Conservation (phyloP, 2,329 filamentous ascomycete species). For the Cadophora sp. region DNA sequence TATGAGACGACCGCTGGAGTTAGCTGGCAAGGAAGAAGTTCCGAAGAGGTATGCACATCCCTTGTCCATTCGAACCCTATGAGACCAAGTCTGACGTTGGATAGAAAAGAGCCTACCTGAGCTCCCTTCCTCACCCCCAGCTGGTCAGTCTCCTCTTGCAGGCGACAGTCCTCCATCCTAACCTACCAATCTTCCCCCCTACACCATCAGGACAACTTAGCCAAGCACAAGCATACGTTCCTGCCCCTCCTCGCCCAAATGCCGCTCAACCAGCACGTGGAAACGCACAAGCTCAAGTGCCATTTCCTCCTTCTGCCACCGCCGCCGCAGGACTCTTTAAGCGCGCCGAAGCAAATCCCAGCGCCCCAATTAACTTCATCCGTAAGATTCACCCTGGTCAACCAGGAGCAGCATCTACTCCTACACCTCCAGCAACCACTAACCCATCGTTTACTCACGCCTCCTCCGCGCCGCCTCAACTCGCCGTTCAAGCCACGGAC, state of each 20-base stretch:
- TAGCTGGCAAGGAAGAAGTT: conserved; percentile 44
- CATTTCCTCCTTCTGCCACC: conserved; percentile 44
- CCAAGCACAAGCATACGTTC: conserved; percentile 28
- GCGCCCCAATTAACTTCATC: conserved; percentile 49
- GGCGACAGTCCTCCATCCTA: conserved; percentile 65
- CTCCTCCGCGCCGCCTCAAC: conserved; percentile 36
- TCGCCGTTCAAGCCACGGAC: conserved; percentile 34
- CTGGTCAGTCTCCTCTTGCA: conserved; percentile 71
- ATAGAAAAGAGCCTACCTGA: conserved; percentile 69
- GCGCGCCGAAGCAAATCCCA: conserved; percentile 47
- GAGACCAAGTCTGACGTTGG: conserved; percentile 29
- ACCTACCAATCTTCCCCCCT: conserved; percentile 67
- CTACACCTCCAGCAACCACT: conserved; percentile 61
- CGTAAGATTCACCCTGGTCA: conserved; percentile 44
- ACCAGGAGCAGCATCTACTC: conserved; percentile 52
- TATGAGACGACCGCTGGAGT: conserved; percentile 38
- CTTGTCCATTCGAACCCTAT: background rate
- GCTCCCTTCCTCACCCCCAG: conserved; percentile 62
- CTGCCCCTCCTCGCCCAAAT: conserved; percentile 21
- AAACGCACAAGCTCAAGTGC: conserved; percentile 37
- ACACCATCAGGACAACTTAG: conserved; percentile 23
- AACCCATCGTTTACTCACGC: conserved; percentile 30
- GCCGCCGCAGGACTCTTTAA: conserved; percentile 44
- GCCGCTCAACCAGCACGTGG: conserved; percentile 29
- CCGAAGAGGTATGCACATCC: conserved; percentile 47